These are phyloP conservation scores for Salix caprea DNA, from an alignment of 345 rosid species.

Conservation along the genomic window DNA sequence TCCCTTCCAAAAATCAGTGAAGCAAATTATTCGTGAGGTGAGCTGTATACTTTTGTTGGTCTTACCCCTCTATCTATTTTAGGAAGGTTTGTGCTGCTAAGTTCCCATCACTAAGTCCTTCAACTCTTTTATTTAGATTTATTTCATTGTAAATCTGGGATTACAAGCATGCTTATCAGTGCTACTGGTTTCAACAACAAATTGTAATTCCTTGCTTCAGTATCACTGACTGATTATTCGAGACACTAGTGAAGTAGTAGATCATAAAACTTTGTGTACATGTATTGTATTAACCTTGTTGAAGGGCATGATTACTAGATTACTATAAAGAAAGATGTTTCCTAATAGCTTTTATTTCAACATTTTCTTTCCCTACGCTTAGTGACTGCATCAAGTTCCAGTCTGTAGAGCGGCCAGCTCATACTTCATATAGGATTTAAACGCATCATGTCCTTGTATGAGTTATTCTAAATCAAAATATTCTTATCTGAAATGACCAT, in stretches of 20 bases:
- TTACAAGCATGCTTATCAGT: neutral
- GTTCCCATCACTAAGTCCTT: neutral
- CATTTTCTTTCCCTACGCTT: neutral
- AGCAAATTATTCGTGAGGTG: slow-evolving; percentile 90
- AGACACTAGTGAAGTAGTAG: neutral
- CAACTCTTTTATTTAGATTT: neutral
- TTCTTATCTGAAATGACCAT: too few relatives aligned
- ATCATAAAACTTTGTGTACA: too few relatives aligned
- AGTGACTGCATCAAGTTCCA: neutral
- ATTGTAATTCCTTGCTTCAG: too few relatives aligned
- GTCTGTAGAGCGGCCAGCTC: too few relatives aligned
- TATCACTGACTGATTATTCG: neutral
- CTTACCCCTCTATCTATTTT: neutral
- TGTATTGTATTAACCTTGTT: too few relatives aligned
- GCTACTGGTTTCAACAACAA: too few relatives aligned
- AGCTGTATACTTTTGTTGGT: slow-evolving; percentile 3
- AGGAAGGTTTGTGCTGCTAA: neutral
- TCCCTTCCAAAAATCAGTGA: slow-evolving; percentile 82
- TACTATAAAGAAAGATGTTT: neutral
- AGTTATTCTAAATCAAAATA: too few relatives aligned
- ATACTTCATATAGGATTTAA: neutral
- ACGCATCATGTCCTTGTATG: neutral
- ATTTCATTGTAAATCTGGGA: neutral
- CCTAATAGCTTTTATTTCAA: neutral
- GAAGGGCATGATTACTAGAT: neutral